A percentile compares a stretch with the other conserved stretches of the same genome.
Conservation (phyloP, 2,329 filamentous ascomycete species). For the Tolypocladium cylindrosporum region DNA sequence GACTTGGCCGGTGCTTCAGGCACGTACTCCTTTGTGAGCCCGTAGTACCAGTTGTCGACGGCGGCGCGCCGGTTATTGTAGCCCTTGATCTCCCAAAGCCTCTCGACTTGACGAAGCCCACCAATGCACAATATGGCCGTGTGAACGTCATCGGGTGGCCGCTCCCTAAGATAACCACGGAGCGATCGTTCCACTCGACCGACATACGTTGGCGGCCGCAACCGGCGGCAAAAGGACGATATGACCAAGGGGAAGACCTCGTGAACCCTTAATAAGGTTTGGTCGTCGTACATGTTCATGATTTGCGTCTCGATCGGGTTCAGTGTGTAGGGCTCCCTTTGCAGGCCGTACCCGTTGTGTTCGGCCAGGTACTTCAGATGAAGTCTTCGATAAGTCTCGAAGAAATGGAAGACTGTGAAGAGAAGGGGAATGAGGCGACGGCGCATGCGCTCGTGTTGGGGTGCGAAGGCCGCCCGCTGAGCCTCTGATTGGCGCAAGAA, state of each 20-base stretch:
- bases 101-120: conserved; percentile 51
- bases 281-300: conserved; percentile 55
- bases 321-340: conserved; percentile 43
- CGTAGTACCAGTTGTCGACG: conserved; percentile 51
- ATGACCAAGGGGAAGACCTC: conserved; percentile 55
- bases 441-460: conserved; percentile 54
- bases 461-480: conserved; percentile 46
- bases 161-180: conserved; percentile 53
- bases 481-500: conserved; percentile 48
- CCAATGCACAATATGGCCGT: conserved; percentile 50
- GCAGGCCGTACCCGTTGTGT: conserved; percentile 40
- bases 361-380: conserved; percentile 47
- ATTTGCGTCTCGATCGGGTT: conserved; percentile 54
- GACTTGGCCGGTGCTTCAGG: conserved; percentile 35
- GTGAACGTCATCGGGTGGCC: conserved; percentile 52
- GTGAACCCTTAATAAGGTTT: conserved; percentile 52
- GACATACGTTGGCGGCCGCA: conserved; percentile 55
- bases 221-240: conserved; percentile 51
- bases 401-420: conserved; percentile 59
- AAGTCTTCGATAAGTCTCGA: conserved; percentile 51
- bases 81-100: conserved; percentile 56
- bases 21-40: conserved; percentile 32
- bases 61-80: conserved; percentile 50
- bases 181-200: conserved; percentile 52
- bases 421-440: conserved; percentile 52